phyloP scores from a whole-genome alignment of 495 filamentous ascomycete genomes.

The Talaromyces stipitatus region DNA sequence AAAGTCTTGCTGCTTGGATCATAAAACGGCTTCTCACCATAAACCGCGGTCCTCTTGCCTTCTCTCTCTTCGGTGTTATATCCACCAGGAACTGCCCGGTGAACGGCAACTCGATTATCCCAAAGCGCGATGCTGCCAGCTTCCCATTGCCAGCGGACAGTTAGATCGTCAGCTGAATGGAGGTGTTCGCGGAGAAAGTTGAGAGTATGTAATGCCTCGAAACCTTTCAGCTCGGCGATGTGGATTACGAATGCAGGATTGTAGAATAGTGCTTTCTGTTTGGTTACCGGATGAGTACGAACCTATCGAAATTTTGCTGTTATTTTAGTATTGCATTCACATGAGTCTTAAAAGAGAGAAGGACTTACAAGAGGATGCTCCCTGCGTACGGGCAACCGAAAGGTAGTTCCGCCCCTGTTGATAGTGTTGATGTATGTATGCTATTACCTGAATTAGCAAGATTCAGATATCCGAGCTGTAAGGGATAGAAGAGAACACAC shows the following conservation, averaged over 20 bases:
- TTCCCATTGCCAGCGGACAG: constrained; percentile 48
- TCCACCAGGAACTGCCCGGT: constrained; percentile 45
- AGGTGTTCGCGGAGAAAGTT: constrained; percentile 45
- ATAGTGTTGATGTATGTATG: constrained; percentile 9
- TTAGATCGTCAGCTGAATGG: constrained; percentile 46
- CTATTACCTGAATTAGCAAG: constrained; percentile 7
- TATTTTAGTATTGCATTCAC: not conserved
- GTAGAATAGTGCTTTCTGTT: constrained; percentile 42
- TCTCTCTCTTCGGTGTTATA: constrained; percentile 34
- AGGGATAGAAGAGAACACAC: constrained; percentile 10
- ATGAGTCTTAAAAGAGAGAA: not conserved
- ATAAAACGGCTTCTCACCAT: constrained; percentile 37
- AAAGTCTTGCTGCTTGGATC: not conserved
- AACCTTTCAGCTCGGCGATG: constrained; percentile 45
- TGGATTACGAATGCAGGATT: constrained; percentile 44
- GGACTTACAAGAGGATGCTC: constrained; percentile 1
- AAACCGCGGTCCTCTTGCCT: constrained; percentile 46
- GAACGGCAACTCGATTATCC: constrained; percentile 42
- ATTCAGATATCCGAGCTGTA: constrained; percentile 8
- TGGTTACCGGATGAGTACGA: constrained; percentile 47
- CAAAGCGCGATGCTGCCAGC: constrained; percentile 48
- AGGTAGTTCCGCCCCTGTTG: constrained; percentile 9
- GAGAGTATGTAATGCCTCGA: constrained; percentile 36
- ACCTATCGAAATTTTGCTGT: constrained; percentile 14
- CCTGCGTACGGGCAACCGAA: constrained; percentile 8